Evolutionary conservation across 2,329 filamentous ascomycete genomes (phyloP).

Genomic region (Coleophoma eucalyptorum): DNA sequence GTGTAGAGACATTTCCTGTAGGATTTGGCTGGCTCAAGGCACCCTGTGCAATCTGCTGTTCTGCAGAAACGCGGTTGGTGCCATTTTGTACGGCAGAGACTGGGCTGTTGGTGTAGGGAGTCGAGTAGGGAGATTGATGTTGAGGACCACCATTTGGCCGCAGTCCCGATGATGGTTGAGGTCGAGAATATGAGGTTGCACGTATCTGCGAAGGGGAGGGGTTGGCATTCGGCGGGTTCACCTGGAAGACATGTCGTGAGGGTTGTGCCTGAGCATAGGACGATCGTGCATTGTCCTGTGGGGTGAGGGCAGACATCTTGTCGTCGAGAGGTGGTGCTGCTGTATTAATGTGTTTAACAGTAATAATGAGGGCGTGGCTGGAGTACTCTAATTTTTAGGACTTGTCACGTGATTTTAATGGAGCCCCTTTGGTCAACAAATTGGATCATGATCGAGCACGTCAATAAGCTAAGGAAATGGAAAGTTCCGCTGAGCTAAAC

Average conservation of each 20-base stretch:
- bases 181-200: not conserved
- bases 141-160: conserved; percentile 16
- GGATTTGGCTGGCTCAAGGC: conserved; percentile 21
- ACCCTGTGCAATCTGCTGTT: conserved; percentile 29
- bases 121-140: conserved; percentile 25
- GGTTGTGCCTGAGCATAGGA: conserved; percentile 15
- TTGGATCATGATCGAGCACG: too few relatives aligned
- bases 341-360: not conserved
- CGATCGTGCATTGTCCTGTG: conserved; percentile 20
- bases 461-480: too few relatives aligned
- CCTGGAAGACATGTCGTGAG: conserved; percentile 20
- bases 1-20: conserved; percentile 16
- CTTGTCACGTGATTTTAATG: too few relatives aligned
- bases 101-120: conserved; percentile 22
- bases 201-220: conserved; percentile 12
- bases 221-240: conserved; percentile 17
- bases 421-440: too few relatives aligned
- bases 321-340: not conserved
- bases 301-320: conserved; percentile 22
- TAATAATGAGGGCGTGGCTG: too few relatives aligned
- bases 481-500: too few relatives aligned
- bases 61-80: conserved; percentile 20
- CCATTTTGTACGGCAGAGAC: conserved; percentile 9
- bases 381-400: too few relatives aligned
- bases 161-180: conserved; percentile 11